Percentiles rank a stretch among this genome's conserved stretches.
phyloP scores from a whole-genome alignment of 2,329 filamentous ascomycete genomes.

The Davidsoniella australis region DNA sequence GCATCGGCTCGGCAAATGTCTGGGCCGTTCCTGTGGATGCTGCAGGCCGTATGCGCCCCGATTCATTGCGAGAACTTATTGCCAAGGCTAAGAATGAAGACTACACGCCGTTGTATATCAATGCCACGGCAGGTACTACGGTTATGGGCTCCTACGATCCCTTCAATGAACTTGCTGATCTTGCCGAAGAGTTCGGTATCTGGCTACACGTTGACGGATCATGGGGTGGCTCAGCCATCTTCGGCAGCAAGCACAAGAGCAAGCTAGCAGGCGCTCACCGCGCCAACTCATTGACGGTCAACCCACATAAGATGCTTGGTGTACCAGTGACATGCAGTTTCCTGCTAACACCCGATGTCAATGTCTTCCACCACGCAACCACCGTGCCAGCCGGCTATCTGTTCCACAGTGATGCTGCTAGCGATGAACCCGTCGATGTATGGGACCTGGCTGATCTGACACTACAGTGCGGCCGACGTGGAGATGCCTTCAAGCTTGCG shows the following conservation, averaged over 20 bases:
- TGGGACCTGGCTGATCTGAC: constrained; percentile 90
- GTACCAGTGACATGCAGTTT: constrained; percentile 84
- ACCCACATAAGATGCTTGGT: constrained; percentile 95
- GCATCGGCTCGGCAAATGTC: constrained; percentile 61
- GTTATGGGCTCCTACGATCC: constrained; percentile 83
- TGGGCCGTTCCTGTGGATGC: constrained; percentile 58
- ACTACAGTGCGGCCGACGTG: constrained; percentile 77
- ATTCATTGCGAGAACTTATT: constrained; percentile 46
- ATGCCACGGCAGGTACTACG: constrained; percentile 87
- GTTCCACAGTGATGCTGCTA: constrained; percentile 42
- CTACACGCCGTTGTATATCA: constrained; percentile 81
- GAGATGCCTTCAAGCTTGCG: constrained; percentile 74
- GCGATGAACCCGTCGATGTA: constrained; percentile 36
- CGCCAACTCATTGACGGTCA: constrained; percentile 71
- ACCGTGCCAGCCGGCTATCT: constrained; percentile 76
- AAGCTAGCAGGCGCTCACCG: constrained; percentile 55
- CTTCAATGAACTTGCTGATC: constrained; percentile 47
- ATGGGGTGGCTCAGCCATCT: constrained; percentile 77
- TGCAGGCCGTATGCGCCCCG: constrained; percentile 52
- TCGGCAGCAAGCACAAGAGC: constrained; percentile 43
- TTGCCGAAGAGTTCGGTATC: constrained; percentile 55
- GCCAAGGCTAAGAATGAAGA: constrained; percentile 44
- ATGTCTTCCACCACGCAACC: constrained; percentile 65
- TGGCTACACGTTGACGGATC: constrained; percentile 91
- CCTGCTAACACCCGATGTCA: constrained; percentile 60